Evolutionary conservation across 768 basidiomycete species (phyloP).

Genomic region (Trametopsis cervina): DNA sequence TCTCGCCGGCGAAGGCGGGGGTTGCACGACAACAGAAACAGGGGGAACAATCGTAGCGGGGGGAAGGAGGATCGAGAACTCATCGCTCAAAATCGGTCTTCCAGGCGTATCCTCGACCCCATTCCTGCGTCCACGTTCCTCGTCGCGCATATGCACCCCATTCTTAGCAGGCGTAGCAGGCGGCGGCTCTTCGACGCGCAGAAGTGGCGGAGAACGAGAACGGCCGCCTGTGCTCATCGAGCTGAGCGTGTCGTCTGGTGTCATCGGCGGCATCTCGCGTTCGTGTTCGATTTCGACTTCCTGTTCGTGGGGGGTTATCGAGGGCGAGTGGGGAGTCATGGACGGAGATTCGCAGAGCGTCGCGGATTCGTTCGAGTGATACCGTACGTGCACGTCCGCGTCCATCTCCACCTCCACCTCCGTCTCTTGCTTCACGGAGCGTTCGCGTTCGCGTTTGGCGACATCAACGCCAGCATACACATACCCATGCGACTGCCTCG

Average conservation of each 20-base stretch:
- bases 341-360: background rate
- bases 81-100: slow-evolving; percentile 13
- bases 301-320: no score
- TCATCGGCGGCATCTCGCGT: slow-evolving; percentile 21
- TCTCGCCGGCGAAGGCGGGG: background rate
- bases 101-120: slow-evolving; percentile 13
- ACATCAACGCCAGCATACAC: background rate
- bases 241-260: slow-evolving; percentile 23
- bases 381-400: background rate
- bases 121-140: background rate
- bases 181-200: background rate
- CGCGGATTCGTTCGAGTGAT: background rate
- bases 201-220: slow-evolving; percentile 9
- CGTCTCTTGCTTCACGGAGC: background rate
- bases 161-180: slow-evolving; percentile 1
- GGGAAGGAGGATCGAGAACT: slow-evolving; percentile 17
- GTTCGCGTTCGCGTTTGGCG: no score
- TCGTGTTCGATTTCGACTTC: slow-evolving; percentile 1
- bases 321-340: no score
- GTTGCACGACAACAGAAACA: slow-evolving; percentile 1
- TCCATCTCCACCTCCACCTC: background rate
- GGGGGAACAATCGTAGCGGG: background rate
- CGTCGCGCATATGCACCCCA: background rate
- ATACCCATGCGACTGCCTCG: slow-evolving; percentile 23
- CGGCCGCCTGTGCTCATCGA: slow-evolving; percentile 15